phyloP scores from a whole-genome alignment of 257 asterid genomes.

The Rehmannia glutinosa region DNA sequence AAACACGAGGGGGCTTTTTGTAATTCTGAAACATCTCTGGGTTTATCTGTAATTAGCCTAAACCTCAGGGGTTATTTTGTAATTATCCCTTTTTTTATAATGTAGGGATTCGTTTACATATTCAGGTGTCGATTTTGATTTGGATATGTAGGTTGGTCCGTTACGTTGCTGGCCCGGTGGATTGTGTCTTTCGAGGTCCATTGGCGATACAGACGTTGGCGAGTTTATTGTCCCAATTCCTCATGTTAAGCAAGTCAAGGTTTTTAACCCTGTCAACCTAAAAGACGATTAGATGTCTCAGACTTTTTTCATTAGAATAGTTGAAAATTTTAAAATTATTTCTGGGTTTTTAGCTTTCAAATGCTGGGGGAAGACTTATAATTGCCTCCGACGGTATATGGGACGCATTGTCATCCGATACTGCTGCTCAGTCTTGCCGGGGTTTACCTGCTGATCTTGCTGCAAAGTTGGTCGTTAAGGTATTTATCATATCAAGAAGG shows the following conservation, averaged over 20 bases:
- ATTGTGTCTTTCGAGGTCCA: conserved; percentile 94
- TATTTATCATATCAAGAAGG: conserved; percentile 18
- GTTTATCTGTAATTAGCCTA: no score
- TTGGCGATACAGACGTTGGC: conserved; percentile 97
- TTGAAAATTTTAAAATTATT: not conserved
- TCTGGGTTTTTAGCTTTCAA: conserved; percentile 60
- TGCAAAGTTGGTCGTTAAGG: conserved; percentile 97
- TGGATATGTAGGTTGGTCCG: conserved; percentile 80
- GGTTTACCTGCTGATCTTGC: conserved; percentile 98
- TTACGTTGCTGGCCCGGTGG: conserved; percentile 99
- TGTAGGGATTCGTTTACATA: not conserved
- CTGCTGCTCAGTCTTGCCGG: conserved; percentile 88
- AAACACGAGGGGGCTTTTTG: no score
- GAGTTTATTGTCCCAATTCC: conserved; percentile 95
- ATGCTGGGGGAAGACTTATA: conserved; percentile 97
- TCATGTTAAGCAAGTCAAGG: conserved; percentile 99
- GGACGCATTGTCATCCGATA: conserved; percentile 89
- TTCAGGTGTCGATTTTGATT: not conserved
- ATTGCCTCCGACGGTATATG: conserved; percentile 99
- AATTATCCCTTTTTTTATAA: no score
- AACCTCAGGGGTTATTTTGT: no score
- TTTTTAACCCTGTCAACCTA: conserved; percentile 21
- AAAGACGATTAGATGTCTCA: not conserved
- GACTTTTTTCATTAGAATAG: not conserved
- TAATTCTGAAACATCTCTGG: no score